Base-by-base conservation (phyloP, 1,284 basidiomycete species). In the Athelia psychrophila region DNA sequence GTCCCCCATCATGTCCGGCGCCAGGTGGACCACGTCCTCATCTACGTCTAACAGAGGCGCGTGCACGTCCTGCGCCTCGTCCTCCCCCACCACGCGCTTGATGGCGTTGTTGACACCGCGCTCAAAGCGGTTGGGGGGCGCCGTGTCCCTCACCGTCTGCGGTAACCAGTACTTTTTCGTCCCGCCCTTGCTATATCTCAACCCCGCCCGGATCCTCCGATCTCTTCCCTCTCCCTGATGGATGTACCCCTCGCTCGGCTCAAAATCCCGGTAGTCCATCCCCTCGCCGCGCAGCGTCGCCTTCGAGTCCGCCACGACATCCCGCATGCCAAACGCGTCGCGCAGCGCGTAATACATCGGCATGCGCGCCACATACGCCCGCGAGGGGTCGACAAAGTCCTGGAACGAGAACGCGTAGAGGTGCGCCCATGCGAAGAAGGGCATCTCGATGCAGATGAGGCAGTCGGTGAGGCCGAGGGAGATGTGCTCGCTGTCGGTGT, bases 361-460 rank as follows among this genome's bases (percentile, higher is more conserved):
- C 78, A 98, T 88, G 20, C 95, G 86, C 1, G 93, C 95, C 23
- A 89, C 87, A 64, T 86, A 91, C 15, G 79, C 74, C 23, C 83
- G 70, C 3, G 76, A 70, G 1, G 78, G 70, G 62, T 91, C 86
- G 58, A 91, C 82, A 64, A 92, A 97, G 67, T 98, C 95, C 48
- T 78, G 86, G 59, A 86, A 81, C 3, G 88, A 83, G 66, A 95
- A 96, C 24, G 93, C 93, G 61, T 86, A 95, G 69, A 88, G 82
- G 69, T 99, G 97, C 2, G 93, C 90, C 46, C 98, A 77, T 0
- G 97, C 95, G 64, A 99, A 99, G 54, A 98, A 72, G 0, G 96
- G 95, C 96, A 99, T 98, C 72, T 99, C 96, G 53, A 97, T 76
- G 71, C 94, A 97, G 61, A 98, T 93, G 52, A 97, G 77, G 9